Conservation (phyloP, 495 filamentous ascomycete species). For the Aspergillus hancockii region DNA sequence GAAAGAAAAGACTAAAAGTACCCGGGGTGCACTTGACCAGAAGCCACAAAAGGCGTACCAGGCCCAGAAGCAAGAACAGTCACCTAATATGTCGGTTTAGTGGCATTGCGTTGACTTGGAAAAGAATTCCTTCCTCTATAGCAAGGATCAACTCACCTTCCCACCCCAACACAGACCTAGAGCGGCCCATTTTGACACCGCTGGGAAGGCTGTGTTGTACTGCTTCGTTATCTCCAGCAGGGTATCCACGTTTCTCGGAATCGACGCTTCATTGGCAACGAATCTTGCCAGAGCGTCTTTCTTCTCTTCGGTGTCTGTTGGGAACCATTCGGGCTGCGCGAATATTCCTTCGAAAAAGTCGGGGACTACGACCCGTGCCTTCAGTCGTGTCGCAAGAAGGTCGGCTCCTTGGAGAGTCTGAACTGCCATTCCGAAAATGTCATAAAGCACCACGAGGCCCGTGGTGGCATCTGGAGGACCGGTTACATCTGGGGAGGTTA, state of each 20-base stretch:
- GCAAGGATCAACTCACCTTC: slow-evolving; percentile 27
- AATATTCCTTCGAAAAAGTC: slow-evolving; percentile 48
- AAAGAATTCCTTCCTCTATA: background rate
- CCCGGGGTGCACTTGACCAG: slow-evolving; percentile 54
- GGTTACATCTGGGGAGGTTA: slow-evolving; percentile 39
- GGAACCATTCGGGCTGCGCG: slow-evolving; percentile 32
- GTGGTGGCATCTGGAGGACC: slow-evolving; percentile 35
- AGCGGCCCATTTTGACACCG: slow-evolving; percentile 40
- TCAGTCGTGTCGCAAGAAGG: slow-evolving; percentile 39
- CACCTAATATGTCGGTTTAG: slow-evolving; percentile 27
- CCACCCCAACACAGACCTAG: slow-evolving; percentile 55
- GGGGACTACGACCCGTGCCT: slow-evolving; percentile 44
- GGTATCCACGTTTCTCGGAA: slow-evolving; percentile 26
- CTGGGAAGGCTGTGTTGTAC: slow-evolving; percentile 30
- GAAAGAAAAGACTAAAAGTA: slow-evolving; percentile 12
- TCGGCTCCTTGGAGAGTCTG: slow-evolving; percentile 61
- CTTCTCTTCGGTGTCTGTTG: slow-evolving; percentile 48
- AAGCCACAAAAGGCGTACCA: slow-evolving; percentile 45
- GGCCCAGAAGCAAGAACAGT: slow-evolving; percentile 41
- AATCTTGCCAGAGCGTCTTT: slow-evolving; percentile 31
- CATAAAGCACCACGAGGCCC: slow-evolving; percentile 53
- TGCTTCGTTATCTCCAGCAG: slow-evolving; percentile 24
- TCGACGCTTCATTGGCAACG: slow-evolving; percentile 24
- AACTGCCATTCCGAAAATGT: slow-evolving; percentile 53
- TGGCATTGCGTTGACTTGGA: background rate